phyloP scores from a whole-genome alignment of 768 basidiomycete species.

The Suillus decipiens region DNA sequence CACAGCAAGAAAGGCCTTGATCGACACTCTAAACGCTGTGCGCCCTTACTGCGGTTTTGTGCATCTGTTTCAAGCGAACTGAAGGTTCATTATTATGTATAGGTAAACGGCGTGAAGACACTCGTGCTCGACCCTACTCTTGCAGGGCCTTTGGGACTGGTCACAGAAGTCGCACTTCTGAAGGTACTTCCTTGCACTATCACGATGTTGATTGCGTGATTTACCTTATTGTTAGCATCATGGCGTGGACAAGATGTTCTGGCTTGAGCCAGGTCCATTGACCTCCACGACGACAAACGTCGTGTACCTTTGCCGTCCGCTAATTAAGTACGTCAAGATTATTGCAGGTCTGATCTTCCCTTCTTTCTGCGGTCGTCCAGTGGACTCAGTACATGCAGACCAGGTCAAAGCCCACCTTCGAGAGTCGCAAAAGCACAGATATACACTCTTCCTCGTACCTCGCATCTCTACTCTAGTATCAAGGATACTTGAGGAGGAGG shows the following conservation, averaged over 20 bases:
- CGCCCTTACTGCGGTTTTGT: slow-evolving; percentile 13
- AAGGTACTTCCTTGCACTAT: slow-evolving; percentile 57
- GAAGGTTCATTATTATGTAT: slow-evolving; percentile 6
- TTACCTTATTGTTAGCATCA: slow-evolving; percentile 68
- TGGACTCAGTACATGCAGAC: slow-evolving; percentile 50
- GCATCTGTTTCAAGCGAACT: neutral
- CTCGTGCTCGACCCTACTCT: slow-evolving; percentile 89
- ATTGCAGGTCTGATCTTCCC: slow-evolving; percentile 74
- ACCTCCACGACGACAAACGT: slow-evolving; percentile 84
- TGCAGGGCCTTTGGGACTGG: slow-evolving; percentile 88
- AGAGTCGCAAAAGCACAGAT: slow-evolving; percentile 76
- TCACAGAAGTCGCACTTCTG: slow-evolving; percentile 91
- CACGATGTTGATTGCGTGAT: slow-evolving; percentile 2
- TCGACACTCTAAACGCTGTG: slow-evolving; percentile 86
- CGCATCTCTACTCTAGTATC: slow-evolving; percentile 84
- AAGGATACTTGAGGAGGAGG: slow-evolving; percentile 90
- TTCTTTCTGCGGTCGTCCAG: slow-evolving; percentile 21
- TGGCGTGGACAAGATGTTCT: slow-evolving; percentile 99
- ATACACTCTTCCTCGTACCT: slow-evolving; percentile 87
- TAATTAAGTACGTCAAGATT: slow-evolving; percentile 81
- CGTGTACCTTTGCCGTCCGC: slow-evolving; percentile 89
- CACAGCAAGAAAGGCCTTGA: slow-evolving; percentile 73
- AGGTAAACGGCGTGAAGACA: slow-evolving; percentile 95
- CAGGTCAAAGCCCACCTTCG: slow-evolving; percentile 85
- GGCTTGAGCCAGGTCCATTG: slow-evolving; percentile 91